Percentiles rank a stretch among this genome's conserved stretches.
These are phyloP conservation scores for Straminergon stramineum DNA, from an alignment of 225 moss, liverwort and hornwort species.

Conservation along the genomic window DNA sequence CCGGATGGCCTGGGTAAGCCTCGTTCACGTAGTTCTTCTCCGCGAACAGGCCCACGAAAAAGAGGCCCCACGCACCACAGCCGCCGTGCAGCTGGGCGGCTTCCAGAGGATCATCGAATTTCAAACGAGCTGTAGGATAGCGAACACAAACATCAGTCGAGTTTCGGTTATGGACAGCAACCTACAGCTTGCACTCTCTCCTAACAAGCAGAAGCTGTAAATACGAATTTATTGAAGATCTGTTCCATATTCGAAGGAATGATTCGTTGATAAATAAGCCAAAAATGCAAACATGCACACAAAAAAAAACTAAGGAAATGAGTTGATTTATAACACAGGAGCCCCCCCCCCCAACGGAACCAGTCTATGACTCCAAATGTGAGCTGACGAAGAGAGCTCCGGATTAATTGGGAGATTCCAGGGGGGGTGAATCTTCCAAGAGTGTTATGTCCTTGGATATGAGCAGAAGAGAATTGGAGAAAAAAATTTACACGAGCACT, in stretches of 20 bases:
- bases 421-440: too few relatives aligned
- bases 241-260: background rate
- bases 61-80: slow-evolving; percentile 78
- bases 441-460: too few relatives aligned
- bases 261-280: background rate
- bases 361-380: background rate
- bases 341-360: background rate
- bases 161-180: too few relatives aligned
- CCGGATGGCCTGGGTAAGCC: background rate
- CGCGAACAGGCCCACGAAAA: slow-evolving; percentile 80
- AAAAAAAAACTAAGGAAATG: background rate
- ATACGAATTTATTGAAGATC: too few relatives aligned
- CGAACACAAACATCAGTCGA: background rate
- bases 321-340: too few relatives aligned
- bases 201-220: background rate
- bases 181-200: background rate
- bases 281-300: background rate
- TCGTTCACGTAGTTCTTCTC: slow-evolving; percentile 38
- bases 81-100: slow-evolving; percentile 87
- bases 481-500: background rate
- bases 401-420: background rate
- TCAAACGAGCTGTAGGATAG: slow-evolving; percentile 5
- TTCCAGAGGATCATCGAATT: slow-evolving; percentile 80
- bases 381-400: background rate
- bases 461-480: background rate